Evolutionary conservation across 2,329 filamentous ascomycete genomes (phyloP).

Genomic region (Arachnomyces sp.): DNA sequence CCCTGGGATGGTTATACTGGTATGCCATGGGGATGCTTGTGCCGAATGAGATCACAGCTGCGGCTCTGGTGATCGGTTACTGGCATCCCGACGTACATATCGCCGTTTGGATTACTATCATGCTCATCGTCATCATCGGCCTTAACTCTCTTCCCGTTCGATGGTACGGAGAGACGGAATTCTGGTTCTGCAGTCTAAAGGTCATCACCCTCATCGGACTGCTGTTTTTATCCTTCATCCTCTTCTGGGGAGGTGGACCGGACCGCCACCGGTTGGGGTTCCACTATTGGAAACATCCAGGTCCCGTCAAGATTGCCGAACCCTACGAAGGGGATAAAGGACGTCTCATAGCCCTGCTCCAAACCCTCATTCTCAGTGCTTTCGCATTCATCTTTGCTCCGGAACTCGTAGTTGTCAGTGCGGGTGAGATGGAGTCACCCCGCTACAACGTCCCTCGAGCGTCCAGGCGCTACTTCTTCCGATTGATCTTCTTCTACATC

Average conservation of each 20-base stretch:
- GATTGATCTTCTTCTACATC: slow-evolving; percentile 57
- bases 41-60: slow-evolving; percentile 57
- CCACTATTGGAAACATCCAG: slow-evolving; percentile 44
- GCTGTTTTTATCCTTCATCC: slow-evolving; percentile 46
- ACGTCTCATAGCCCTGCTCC: slow-evolving; percentile 46
- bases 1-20: slow-evolving; percentile 42
- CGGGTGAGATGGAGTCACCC: slow-evolving; percentile 52
- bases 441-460: slow-evolving; percentile 54
- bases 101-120: slow-evolving; percentile 47
- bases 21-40: slow-evolving; percentile 41
- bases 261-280: slow-evolving; percentile 44
- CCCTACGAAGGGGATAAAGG: slow-evolving; percentile 40
- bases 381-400: slow-evolving; percentile 52
- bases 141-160: slow-evolving; percentile 43
- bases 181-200: slow-evolving; percentile 48
- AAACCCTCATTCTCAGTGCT: slow-evolving; percentile 43
- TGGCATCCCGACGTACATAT: slow-evolving; percentile 45
- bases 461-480: slow-evolving; percentile 54
- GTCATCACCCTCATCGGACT: slow-evolving; percentile 47
- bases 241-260: slow-evolving; percentile 52
- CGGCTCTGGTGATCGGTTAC: slow-evolving; percentile 57
- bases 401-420: slow-evolving; percentile 49
- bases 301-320: slow-evolving; percentile 35
- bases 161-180: slow-evolving; percentile 48
- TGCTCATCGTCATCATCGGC: slow-evolving; percentile 51